These are phyloP conservation scores for Monilinia laxa DNA, from an alignment of 2,329 filamentous ascomycete species.

Conservation along the genomic window DNA sequence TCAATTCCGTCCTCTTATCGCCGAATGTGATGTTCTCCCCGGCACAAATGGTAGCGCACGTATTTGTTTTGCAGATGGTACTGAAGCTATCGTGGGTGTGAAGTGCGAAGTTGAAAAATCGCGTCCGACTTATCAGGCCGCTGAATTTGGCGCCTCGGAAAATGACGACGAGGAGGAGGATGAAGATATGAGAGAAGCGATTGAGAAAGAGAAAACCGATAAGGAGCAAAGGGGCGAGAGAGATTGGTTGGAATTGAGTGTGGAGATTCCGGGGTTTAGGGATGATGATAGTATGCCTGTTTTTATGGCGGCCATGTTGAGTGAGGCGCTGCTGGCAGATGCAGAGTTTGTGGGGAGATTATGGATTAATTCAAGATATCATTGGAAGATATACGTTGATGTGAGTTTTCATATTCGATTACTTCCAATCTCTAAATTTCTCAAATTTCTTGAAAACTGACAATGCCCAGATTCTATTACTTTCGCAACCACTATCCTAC, in stretches of 20 bases:
- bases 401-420: constrained; percentile 46
- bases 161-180: constrained; percentile 41
- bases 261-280: constrained; percentile 86
- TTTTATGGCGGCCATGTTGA: constrained; percentile 84
- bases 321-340: constrained; percentile 77
- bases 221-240: constrained; percentile 52
- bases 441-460: constrained; percentile 10
- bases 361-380: constrained; percentile 86
- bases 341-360: constrained; percentile 68
- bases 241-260: constrained; percentile 82
- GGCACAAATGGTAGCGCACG: constrained; percentile 89
- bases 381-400: constrained; percentile 96
- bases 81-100: constrained; percentile 91
- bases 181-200: constrained; percentile 45
- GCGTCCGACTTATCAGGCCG: constrained; percentile 33
- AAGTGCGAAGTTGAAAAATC: constrained; percentile 92
- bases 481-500: constrained; percentile 90
- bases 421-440: not conserved
- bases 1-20: constrained; percentile 87
- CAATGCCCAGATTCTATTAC: constrained; percentile 72
- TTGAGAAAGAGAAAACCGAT: constrained; percentile 35
- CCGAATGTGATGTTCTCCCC: constrained; percentile 87
- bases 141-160: constrained; percentile 34
- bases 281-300: constrained; percentile 90
- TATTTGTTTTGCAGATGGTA: constrained; percentile 91